A percentile compares a stretch with the other conserved stretches of the same genome.
Conservation (phyloP, 2,329 filamentous ascomycete species). For the Penicillium occitanis region DNA sequence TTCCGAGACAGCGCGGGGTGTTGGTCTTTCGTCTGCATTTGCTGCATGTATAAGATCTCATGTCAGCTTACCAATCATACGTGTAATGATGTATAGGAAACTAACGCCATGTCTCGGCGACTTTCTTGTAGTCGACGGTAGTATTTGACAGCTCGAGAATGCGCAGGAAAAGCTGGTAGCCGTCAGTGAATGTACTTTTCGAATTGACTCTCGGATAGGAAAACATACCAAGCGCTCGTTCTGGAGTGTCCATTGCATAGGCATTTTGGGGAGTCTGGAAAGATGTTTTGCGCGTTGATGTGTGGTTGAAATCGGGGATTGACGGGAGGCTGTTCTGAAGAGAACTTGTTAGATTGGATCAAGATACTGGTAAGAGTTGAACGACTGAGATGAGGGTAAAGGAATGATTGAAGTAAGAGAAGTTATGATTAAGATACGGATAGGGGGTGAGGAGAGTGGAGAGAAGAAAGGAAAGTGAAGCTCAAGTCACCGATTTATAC, state of each 20-base stretch:
- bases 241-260: conserved; percentile 6
- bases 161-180: conserved; percentile 1
- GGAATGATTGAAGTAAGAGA: background rate
- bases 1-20: conserved; percentile 16
- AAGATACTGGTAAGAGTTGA: background rate
- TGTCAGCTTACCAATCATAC: background rate
- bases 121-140: conserved; percentile 11
- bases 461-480: background rate
- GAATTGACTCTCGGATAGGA: no score
- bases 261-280: conserved; percentile 1
- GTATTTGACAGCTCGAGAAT: background rate
- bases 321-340: background rate
- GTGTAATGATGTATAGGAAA: background rate
- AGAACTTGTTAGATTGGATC: background rate
- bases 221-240: conserved; percentile 16
- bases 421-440: background rate
- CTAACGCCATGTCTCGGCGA: conserved; percentile 18
- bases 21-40: conserved; percentile 13
- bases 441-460: background rate
- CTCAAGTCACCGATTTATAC: background rate
- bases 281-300: background rate
- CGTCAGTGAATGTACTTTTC: background rate
- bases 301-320: no score
- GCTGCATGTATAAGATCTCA: background rate
- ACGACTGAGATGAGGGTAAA: background rate